Conservation (phyloP, 108 stramenopile species). For the Aurantiochytrium sp. region DNA sequence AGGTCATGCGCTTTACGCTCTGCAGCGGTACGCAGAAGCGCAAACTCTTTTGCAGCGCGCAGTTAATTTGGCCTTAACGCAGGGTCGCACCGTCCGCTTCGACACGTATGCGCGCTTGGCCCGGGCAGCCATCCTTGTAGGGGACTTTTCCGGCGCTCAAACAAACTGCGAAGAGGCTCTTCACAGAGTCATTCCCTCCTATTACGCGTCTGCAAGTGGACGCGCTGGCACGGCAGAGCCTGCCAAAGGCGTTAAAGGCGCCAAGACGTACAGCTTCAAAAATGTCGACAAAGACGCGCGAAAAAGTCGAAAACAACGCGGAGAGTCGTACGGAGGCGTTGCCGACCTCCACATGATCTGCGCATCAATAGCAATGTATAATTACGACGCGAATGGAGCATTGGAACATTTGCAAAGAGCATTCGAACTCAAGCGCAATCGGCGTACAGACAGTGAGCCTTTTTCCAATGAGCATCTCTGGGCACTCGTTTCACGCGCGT, state of each 20-base stretch:
- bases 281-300: background rate
- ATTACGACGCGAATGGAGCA: background rate
- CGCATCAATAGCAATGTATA: background rate
- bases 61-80: too few relatives aligned
- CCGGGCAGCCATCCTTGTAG: too few relatives aligned
- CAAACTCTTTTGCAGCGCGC: too few relatives aligned
- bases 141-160: too few relatives aligned
- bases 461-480: background rate
- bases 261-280: background rate
- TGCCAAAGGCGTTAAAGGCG: background rate
- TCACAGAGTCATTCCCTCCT: too few relatives aligned
- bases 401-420: background rate
- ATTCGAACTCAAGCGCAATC: background rate
- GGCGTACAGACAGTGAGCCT: background rate
- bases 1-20: too few relatives aligned
- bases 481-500: background rate
- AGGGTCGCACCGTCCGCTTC: too few relatives aligned
- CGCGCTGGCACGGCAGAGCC: too few relatives aligned
- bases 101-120: too few relatives aligned
- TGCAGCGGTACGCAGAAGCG: too few relatives aligned
- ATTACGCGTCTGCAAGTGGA: too few relatives aligned
- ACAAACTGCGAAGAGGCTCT: too few relatives aligned
- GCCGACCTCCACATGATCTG: background rate
- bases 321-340: background rate
- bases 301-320: background rate